These are phyloP conservation scores for Myxozyma udenii DNA, from an alignment of 805 yeast genomes.

Conservation along the genomic window DNA sequence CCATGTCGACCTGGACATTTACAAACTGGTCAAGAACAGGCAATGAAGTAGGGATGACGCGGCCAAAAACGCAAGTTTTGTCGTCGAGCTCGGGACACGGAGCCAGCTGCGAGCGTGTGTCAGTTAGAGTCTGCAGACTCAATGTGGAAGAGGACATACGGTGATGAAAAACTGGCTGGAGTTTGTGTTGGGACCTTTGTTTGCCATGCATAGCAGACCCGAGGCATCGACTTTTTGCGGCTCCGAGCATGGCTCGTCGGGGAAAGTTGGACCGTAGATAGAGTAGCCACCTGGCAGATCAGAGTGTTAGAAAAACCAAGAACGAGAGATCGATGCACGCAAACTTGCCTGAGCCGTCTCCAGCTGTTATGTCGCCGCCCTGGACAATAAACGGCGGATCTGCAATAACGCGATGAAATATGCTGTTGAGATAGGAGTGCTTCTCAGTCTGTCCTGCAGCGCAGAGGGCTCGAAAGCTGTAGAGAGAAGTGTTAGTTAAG, in stretches of 20 bases:
- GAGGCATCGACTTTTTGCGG: slow-evolving; percentile 71
- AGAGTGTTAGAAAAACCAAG: background rate
- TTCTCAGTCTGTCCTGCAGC: slow-evolving; percentile 62
- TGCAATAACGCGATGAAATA: slow-evolving; percentile 72
- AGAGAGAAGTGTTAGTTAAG: background rate
- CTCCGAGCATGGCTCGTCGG: slow-evolving; percentile 72
- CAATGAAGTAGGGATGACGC: slow-evolving; percentile 17
- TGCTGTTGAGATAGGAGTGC: slow-evolving; percentile 61
- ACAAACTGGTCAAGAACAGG: slow-evolving; percentile 13
- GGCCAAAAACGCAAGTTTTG: slow-evolving; percentile 89
- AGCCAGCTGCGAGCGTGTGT: slow-evolving; percentile 9
- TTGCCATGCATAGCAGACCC: slow-evolving; percentile 68
- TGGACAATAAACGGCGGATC: slow-evolving; percentile 65
- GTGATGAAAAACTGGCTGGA: slow-evolving; percentile 94
- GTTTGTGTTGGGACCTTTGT: slow-evolving; percentile 63
- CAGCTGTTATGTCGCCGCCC: slow-evolving; percentile 74
- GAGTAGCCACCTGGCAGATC: slow-evolving; percentile 52
- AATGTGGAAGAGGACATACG: slow-evolving; percentile 4
- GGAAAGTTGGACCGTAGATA: slow-evolving; percentile 64
- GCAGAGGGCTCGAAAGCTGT: slow-evolving; percentile 63
- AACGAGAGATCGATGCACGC: background rate
- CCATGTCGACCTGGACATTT: slow-evolving; percentile 16
- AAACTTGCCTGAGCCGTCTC: slow-evolving; percentile 55
- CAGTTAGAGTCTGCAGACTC: background rate
- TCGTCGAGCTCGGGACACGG: slow-evolving; percentile 71